These are phyloP conservation scores for Aureobasidium sp. DNA, from an alignment of 2,329 filamentous ascomycete genomes.

Conservation along the genomic window DNA sequence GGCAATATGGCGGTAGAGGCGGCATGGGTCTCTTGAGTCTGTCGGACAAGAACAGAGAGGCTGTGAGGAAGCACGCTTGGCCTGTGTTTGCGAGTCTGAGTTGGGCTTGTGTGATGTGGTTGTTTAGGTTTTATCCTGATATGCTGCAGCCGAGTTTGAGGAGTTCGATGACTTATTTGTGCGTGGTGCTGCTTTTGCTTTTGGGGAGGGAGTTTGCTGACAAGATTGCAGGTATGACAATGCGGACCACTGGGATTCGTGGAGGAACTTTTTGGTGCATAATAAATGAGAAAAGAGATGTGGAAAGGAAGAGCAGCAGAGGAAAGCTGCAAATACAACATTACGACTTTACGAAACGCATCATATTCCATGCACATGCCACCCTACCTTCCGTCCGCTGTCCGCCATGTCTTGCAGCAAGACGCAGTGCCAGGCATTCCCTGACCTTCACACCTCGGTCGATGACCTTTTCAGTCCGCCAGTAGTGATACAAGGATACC, in stretches of 20 bases:
- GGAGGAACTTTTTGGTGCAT: slow-evolving; percentile 78
- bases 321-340: background rate
- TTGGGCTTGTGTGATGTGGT: slow-evolving; percentile 92
- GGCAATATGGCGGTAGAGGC: slow-evolving; percentile 32
- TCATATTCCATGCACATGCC: too few relatives aligned
- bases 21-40: slow-evolving; percentile 37
- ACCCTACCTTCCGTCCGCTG: background rate
- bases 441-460: too few relatives aligned
- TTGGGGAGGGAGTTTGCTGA: slow-evolving; percentile 23
- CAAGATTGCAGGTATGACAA: slow-evolving; percentile 56
- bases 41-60: slow-evolving; percentile 32
- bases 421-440: too few relatives aligned
- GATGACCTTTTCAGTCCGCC: too few relatives aligned
- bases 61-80: slow-evolving; percentile 64
- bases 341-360: background rate
- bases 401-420: background rate
- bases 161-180: slow-evolving; percentile 97
- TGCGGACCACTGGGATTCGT: slow-evolving; percentile 80
- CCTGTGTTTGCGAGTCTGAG: slow-evolving; percentile 83
- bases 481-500: too few relatives aligned
- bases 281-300: slow-evolving; percentile 47
- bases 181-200: slow-evolving; percentile 37
- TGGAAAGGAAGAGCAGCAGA: background rate
- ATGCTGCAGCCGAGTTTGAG: slow-evolving; percentile 84
- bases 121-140: slow-evolving; percentile 88